phyloP scores from a whole-genome alignment of 306 rosid genomes.

The Citrullus amarus region DNA sequence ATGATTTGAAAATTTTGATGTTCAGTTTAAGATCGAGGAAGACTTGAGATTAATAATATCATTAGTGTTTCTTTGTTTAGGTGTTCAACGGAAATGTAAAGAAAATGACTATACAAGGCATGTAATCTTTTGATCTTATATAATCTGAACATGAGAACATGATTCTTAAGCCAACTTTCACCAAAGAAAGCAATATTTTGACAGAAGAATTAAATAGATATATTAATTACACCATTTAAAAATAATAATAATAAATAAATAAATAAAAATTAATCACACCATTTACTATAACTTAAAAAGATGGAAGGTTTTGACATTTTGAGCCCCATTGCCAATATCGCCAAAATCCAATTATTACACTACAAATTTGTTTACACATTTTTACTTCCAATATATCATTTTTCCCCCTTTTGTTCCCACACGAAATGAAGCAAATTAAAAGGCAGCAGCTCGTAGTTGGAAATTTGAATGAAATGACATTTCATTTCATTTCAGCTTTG shows the following conservation, averaged over 20 bases:
- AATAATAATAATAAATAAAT: too few species aligned
- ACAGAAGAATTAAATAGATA: neutral
- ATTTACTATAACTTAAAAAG: neutral
- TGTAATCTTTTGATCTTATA: too few species aligned
- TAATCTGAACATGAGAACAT: too few species aligned
- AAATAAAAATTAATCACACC: neutral
- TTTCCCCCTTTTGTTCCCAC: too few species aligned
- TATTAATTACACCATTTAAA: neutral
- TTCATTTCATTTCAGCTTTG: constrained; percentile 14
- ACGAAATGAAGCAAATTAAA: neutral
- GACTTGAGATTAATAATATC: too few species aligned
- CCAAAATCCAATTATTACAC: neutral
- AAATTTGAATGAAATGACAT: neutral
- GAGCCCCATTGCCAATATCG: neutral
- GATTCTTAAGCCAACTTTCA: too few species aligned
- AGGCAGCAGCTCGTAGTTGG: neutral
- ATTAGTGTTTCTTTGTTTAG: too few species aligned
- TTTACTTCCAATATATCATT: neutral
- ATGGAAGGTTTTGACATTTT: neutral
- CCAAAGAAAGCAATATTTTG: too few species aligned
- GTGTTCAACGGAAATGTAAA: too few species aligned
- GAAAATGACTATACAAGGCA: too few species aligned
- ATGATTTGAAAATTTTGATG: too few species aligned
- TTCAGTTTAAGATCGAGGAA: too few species aligned
- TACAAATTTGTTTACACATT: neutral